phyloP scores from a whole-genome alignment of 2,329 filamentous ascomycete genomes.

The Fusarium albosuccineum region DNA sequence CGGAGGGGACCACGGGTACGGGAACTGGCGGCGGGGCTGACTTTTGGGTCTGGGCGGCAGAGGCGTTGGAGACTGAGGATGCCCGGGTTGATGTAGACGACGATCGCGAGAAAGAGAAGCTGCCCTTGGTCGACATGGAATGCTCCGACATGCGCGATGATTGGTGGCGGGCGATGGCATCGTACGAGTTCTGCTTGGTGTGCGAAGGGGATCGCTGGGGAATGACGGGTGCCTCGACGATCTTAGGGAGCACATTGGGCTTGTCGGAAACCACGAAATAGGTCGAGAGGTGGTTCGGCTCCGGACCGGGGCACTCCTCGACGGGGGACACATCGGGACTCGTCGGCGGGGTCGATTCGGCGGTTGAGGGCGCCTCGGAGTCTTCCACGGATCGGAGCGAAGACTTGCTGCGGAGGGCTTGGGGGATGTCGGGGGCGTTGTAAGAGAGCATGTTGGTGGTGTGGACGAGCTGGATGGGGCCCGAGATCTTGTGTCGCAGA shows the following conservation, averaged over 20 bases:
- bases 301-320: conserved; percentile 67
- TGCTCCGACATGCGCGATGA: conserved; percentile 71
- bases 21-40: conserved; percentile 49
- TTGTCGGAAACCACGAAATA: conserved; percentile 71
- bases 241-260: conserved; percentile 50
- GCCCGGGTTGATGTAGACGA: conserved; percentile 68
- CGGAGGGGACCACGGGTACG: conserved; percentile 45
- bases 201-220: conserved; percentile 86
- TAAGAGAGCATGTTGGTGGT: conserved; percentile 98
- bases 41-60: conserved; percentile 48
- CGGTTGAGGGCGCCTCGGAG: conserved; percentile 73
- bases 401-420: conserved; percentile 59
- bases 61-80: conserved; percentile 59
- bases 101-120: conserved; percentile 68
- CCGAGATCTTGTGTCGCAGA: conserved; percentile 82
- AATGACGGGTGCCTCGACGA: conserved; percentile 66
- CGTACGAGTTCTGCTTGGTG: conserved; percentile 85
- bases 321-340: conserved; percentile 75
- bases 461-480: conserved; percentile 86
- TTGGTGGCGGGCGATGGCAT: conserved; percentile 76
- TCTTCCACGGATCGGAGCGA: conserved; percentile 72
- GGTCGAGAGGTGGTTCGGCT: conserved; percentile 75
- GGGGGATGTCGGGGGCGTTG: conserved; percentile 86
- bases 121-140: conserved; percentile 68
- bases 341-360: conserved; percentile 72